Evolutionary conservation across 108 stramenopile species (phyloP).

Genomic region (Fragilaria crotonensis): DNA sequence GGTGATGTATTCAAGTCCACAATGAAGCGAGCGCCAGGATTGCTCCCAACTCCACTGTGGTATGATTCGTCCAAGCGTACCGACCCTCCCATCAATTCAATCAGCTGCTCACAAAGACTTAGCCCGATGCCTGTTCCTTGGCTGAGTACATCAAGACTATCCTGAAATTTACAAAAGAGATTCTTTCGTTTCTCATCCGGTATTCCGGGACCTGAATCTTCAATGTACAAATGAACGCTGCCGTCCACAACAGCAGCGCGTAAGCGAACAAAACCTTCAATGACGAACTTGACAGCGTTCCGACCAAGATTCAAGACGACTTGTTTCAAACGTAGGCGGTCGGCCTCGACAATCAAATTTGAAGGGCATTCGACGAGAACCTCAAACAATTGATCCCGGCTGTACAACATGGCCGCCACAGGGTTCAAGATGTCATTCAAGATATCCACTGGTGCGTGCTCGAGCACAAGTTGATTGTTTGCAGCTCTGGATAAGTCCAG

Average conservation of each 20-base stretch:
- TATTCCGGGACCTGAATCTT: constrained; percentile 33
- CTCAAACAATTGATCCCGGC: constrained; percentile 9
- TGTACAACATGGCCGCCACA: constrained; percentile 22
- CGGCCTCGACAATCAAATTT: constrained; percentile 13
- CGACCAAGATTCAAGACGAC: constrained; percentile 30
- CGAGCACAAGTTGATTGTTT: constrained; percentile 20
- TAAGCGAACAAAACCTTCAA: constrained; percentile 28
- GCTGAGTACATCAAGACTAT: constrained; percentile 21
- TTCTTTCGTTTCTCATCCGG: constrained; percentile 19
- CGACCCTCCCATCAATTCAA: constrained; percentile 22
- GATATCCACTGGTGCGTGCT: constrained; percentile 14
- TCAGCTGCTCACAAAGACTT: constrained; percentile 17
- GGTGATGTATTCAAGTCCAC: background rate
- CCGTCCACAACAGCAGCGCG: constrained; percentile 14
- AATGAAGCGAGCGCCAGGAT: constrained; percentile 10
- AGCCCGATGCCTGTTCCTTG: constrained; percentile 36
- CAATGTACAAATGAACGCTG: constrained; percentile 15
- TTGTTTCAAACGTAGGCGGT: constrained; percentile 30
- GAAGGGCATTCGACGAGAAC: constrained; percentile 26
- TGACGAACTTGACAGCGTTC: constrained; percentile 26
- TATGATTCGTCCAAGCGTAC: constrained; percentile 17
- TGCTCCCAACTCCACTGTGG: constrained; percentile 5
- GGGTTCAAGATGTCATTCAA: constrained; percentile 26
- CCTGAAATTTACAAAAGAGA: constrained; percentile 31
- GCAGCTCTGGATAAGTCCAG: constrained; percentile 27